These are phyloP conservation scores for Scedosporium boydii DNA, from an alignment of 2,329 filamentous ascomycete genomes.

Conservation along the genomic window DNA sequence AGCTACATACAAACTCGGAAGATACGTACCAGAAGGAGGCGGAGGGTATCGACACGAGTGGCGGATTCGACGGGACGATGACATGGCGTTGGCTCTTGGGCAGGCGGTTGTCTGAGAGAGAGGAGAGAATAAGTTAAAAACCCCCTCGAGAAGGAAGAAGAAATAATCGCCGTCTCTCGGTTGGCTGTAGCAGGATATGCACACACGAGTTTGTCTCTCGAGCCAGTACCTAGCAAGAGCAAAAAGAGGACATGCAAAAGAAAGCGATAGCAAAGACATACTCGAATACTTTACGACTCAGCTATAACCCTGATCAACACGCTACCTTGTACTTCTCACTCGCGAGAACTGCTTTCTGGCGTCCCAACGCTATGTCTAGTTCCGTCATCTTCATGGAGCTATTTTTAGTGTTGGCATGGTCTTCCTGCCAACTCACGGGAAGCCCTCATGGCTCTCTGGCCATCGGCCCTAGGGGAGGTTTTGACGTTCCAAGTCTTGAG, in stretches of 20 bases:
- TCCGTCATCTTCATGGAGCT: neutral
- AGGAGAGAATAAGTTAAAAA: neutral
- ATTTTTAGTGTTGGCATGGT: neutral
- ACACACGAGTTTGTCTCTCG: constrained; percentile 12
- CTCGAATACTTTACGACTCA: constrained; percentile 29
- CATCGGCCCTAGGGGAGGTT: neutral
- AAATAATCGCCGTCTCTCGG: constrained; percentile 22
- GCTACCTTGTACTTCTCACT: constrained; percentile 24
- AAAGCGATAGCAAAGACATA: constrained; percentile 53
- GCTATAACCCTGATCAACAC: constrained; percentile 15
- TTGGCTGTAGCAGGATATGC: constrained; percentile 44
- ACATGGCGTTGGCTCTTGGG: neutral
- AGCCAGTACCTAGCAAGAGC: constrained; percentile 46
- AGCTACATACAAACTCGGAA: neutral
- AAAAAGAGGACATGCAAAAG: constrained; percentile 17
- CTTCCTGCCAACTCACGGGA: neutral
- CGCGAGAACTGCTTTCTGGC: constrained; percentile 28
- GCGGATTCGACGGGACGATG: neutral
- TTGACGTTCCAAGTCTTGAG: too few species aligned
- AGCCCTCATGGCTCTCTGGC: neutral
- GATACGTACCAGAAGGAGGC: neutral
- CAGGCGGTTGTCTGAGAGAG: neutral
- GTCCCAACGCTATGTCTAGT: neutral
- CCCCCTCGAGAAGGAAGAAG: neutral
- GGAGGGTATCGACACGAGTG: neutral